Evolutionary conservation across 1,139 yeast species (phyloP).

Genomic region (Magnusiomyces suaveolens): DNA sequence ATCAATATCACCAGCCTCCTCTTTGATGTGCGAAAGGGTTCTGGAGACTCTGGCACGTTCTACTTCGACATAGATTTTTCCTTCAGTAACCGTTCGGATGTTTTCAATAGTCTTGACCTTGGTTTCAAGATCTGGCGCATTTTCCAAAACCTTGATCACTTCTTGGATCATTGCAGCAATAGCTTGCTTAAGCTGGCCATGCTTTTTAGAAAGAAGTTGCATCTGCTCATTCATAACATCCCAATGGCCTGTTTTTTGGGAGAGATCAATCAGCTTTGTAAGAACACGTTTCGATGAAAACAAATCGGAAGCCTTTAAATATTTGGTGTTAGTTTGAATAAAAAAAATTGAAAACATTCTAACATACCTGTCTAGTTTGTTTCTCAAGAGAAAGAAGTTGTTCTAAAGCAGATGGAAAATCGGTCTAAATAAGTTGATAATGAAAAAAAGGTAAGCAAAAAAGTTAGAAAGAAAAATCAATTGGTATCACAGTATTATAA

Average conservation of each 20-base stretch:
- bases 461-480: no score
- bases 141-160: conserved; percentile 53
- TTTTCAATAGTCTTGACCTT: conserved; percentile 68
- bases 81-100: conserved; percentile 83
- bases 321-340: no score
- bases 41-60: conserved; percentile 91
- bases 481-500: no score
- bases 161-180: conserved; percentile 70
- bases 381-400: conserved; percentile 73
- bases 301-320: conserved; percentile 59
- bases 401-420: conserved; percentile 66
- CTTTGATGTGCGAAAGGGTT: conserved; percentile 65
- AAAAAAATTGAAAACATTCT: neutral
- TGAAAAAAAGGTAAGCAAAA: conserved; percentile 7
- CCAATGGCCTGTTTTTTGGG: conserved; percentile 63
- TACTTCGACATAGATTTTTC: conserved; percentile 88
- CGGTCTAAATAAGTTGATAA: conserved; percentile 33
- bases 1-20: conserved; percentile 64
- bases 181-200: conserved; percentile 88
- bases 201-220: conserved; percentile 75
- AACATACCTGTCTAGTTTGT: conserved; percentile 66
- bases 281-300: conserved; percentile 79
- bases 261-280: conserved; percentile 54
- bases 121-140: conserved; percentile 47
- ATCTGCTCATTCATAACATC: conserved; percentile 70